These are phyloP conservation scores for Globisporangium lucens DNA, from an alignment of 352 stramenopile genomes.

Conservation along the genomic window DNA sequence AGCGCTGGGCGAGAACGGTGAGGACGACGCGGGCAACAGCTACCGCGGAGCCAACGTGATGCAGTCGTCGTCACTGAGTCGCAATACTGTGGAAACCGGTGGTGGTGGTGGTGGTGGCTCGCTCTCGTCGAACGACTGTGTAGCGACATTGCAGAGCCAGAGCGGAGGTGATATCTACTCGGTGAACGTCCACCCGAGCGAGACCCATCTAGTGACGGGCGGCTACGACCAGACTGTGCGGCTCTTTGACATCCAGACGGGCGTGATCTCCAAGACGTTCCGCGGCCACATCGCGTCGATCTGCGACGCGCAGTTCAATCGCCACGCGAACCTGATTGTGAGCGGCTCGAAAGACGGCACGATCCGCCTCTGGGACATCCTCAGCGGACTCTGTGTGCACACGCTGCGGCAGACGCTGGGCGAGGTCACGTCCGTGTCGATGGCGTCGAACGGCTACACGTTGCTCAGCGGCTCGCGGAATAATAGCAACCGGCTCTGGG, in stretches of 20 bases:
- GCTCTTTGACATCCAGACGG: slow-evolving; percentile 80
- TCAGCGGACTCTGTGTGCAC: slow-evolving; percentile 84
- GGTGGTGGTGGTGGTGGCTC: slow-evolving; percentile 20
- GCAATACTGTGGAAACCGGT: background rate
- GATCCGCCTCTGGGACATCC: slow-evolving; percentile 86
- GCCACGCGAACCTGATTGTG: slow-evolving; percentile 82
- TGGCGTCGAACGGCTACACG: slow-evolving; percentile 77
- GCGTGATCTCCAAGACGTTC: slow-evolving; percentile 73
- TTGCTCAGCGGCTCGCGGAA: slow-evolving; percentile 82
- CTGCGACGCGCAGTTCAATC: slow-evolving; percentile 87
- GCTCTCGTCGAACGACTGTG: slow-evolving; percentile 42
- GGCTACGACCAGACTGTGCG: slow-evolving; percentile 87
- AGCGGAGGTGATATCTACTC: slow-evolving; percentile 74
- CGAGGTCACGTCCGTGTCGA: slow-evolving; percentile 84
- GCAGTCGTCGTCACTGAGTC: slow-evolving; percentile 22
- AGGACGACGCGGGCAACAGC: slow-evolving; percentile 38
- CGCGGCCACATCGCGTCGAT: slow-evolving; percentile 76
- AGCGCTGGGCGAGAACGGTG: slow-evolving; percentile 33
- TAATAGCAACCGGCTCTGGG: slow-evolving; percentile 88
- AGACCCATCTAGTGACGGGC: slow-evolving; percentile 84
- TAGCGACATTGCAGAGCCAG: slow-evolving; percentile 50
- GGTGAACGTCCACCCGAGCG: slow-evolving; percentile 80
- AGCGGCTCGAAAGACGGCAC: slow-evolving; percentile 85
- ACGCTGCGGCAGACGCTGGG: slow-evolving; percentile 81
- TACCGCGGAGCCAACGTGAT: slow-evolving; percentile 30